A percentile compares a stretch with the other conserved stretches of the same genome.
Evolutionary conservation across 805 yeast species (phyloP).

Genomic region (Babjeviella inositovora): DNA sequence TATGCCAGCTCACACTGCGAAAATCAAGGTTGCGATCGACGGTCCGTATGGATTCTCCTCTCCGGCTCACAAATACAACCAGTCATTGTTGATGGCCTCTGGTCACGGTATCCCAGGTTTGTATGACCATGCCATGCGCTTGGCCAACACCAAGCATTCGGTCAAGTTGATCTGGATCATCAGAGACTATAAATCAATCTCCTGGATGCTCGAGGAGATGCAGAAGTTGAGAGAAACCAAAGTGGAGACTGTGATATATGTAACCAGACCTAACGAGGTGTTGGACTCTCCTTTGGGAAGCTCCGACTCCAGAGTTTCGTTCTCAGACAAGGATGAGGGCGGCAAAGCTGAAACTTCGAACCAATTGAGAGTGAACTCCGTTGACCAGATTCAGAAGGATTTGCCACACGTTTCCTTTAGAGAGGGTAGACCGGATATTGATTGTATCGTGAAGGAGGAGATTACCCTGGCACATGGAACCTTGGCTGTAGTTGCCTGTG

Average conservation of each 20-base stretch:
- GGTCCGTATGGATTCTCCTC: slow-evolving; percentile 56
- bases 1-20: slow-evolving; percentile 9
- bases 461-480: slow-evolving; percentile 17
- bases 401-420: slow-evolving; percentile 21
- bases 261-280: slow-evolving; percentile 13
- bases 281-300: slow-evolving; percentile 4
- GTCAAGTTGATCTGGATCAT: slow-evolving; percentile 20
- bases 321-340: slow-evolving; percentile 3
- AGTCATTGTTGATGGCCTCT: slow-evolving; percentile 49
- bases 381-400: slow-evolving; percentile 6
- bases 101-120: slow-evolving; percentile 63
- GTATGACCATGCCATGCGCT: slow-evolving; percentile 14
- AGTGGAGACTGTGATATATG: slow-evolving; percentile 20
- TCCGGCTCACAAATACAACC: slow-evolving; percentile 30
- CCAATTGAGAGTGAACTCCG: slow-evolving; percentile 3
- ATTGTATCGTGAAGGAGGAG: slow-evolving; percentile 15
- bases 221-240: slow-evolving; percentile 12
- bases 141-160: slow-evolving; percentile 3
- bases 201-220: slow-evolving; percentile 21
- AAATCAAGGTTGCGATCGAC: slow-evolving; percentile 27
- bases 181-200: slow-evolving; percentile 19
- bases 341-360: slow-evolving; percentile 5
- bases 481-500: slow-evolving; percentile 31
- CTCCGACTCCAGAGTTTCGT: slow-evolving; percentile 1
- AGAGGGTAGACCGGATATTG: slow-evolving; percentile 24